These are phyloP conservation scores for Aphanomyces euteiches DNA, from an alignment of 352 stramenopile species.

Conservation along the genomic window DNA sequence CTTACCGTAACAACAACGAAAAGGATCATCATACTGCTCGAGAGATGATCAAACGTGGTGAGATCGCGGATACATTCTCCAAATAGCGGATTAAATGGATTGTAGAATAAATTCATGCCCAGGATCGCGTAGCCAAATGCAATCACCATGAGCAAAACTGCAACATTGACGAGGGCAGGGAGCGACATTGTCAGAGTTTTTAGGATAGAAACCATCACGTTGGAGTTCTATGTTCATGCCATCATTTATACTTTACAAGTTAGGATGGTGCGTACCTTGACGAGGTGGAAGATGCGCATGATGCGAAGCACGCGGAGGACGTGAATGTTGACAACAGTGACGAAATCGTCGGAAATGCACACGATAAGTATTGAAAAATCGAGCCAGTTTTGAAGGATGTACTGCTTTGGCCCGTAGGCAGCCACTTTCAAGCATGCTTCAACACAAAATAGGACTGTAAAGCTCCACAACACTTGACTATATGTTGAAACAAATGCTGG, in stretches of 20 bases:
- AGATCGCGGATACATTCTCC: constrained; percentile 52
- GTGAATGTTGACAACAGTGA: constrained; percentile 44
- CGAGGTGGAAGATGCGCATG: constrained; percentile 47
- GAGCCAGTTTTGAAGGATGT: constrained; percentile 62
- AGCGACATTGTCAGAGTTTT: constrained; percentile 68
- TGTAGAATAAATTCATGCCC: constrained; percentile 68
- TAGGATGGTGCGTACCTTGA: constrained; percentile 35
- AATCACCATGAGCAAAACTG: constrained; percentile 56
- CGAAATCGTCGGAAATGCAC: constrained; percentile 42
- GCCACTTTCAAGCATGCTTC: constrained; percentile 65
- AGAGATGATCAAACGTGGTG: constrained; percentile 63
- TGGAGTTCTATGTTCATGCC: constrained; percentile 24
- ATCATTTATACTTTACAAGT: not conserved
- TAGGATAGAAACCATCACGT: constrained; percentile 60
- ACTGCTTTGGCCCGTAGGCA: constrained; percentile 47
- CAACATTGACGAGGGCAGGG: constrained; percentile 72
- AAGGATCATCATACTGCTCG: constrained; percentile 50
- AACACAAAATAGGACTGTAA: constrained; percentile 54
- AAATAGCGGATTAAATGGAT: constrained; percentile 37
- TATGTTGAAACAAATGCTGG: constrained; percentile 29
- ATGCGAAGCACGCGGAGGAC: constrained; percentile 63
- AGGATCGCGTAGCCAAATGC: constrained; percentile 80
- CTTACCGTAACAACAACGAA: constrained; percentile 72
- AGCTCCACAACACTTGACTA: constrained; percentile 40
- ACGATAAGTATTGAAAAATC: constrained; percentile 56